Evolutionary conservation across 2,329 filamentous ascomycete species (phyloP), one percentile per base, ranked within the genome.

Genomic region (Acrocalymma vagum): DNA sequence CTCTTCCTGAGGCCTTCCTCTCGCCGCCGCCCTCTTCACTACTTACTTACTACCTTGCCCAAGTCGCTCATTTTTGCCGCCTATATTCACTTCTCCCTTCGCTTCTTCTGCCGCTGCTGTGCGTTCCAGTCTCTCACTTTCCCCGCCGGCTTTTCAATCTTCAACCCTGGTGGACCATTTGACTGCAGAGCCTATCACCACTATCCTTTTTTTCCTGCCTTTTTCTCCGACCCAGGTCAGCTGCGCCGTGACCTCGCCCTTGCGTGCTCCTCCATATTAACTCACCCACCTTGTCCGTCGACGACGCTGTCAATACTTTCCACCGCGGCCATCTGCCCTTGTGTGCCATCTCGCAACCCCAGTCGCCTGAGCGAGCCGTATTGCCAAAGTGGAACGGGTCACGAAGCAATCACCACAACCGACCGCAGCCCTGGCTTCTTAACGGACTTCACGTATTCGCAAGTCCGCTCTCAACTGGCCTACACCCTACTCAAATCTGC

Each of bases 241-340:
- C 61, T 52, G 60, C 55, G 27, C 46, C 32, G 21, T 42, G 27
- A 38, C 46, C 49, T 48, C 53, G 52, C 59, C 63, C 63, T 63
- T 67, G 64, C 63, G 48, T 65, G 17, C 35, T 24, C 25, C 32
- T 48, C 47, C 55, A 58, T 51, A 62, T 64, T 67, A 55, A 61
- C 54, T 38, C 54, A 39, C 45, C 51, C 42, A 45, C 45, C 58
- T 53, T 55, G 55, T 48, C 50, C 42, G 45, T 36, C 28, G 37
- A 33, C 22, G 37, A 52, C 55, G 31, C 49, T 55, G 51, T 38
- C 55, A 52, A 52, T 46, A 52, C 38, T 41, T 36, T 42, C 50
- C 38, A 45, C 36, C 41, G 50, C 43, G 42, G 39, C 37, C 45
- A 38, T 31, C 36, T 36, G 45, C 47, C 55, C 55, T 45, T 51